Evolutionary conservation across 2,329 filamentous ascomycete species (phyloP).

Genomic region (Talaromyces amestolkiae): DNA sequence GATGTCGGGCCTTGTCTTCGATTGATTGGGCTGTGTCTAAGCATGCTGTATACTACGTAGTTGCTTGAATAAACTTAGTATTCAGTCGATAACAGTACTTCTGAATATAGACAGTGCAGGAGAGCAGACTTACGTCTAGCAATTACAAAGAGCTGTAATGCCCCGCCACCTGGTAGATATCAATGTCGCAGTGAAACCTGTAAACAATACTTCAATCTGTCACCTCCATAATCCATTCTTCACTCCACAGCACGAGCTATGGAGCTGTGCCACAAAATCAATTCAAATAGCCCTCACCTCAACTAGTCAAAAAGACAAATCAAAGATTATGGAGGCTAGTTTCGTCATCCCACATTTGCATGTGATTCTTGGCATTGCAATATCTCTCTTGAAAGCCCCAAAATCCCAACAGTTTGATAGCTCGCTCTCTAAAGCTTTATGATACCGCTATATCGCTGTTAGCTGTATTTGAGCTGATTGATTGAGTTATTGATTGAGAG

Average conservation of each 20-base stretch:
- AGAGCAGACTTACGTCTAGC: background rate
- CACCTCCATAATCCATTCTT: background rate
- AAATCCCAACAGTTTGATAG: conserved; percentile 16
- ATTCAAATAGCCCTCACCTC: background rate
- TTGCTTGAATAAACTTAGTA: background rate
- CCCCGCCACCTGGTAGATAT: background rate
- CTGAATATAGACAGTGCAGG: background rate
- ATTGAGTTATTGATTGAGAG: background rate
- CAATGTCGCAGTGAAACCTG: background rate
- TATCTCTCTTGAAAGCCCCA: background rate
- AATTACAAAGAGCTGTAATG: background rate
- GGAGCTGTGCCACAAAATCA: background rate
- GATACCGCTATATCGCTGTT: background rate
- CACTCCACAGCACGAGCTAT: background rate
- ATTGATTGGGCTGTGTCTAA: background rate
- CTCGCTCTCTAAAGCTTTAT: background rate
- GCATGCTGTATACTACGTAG: background rate
- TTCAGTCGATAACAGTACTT: background rate
- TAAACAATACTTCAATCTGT: background rate
- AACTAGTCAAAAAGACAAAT: background rate
- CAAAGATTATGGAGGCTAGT: background rate
- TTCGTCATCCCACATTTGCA: conserved; percentile 12
- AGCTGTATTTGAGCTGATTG: background rate
- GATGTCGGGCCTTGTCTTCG: background rate
- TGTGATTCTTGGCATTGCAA: conserved; percentile 16